phyloP scores from a whole-genome alignment of 2,329 filamentous ascomycete genomes.

The Furcasterigmium sp. region DNA sequence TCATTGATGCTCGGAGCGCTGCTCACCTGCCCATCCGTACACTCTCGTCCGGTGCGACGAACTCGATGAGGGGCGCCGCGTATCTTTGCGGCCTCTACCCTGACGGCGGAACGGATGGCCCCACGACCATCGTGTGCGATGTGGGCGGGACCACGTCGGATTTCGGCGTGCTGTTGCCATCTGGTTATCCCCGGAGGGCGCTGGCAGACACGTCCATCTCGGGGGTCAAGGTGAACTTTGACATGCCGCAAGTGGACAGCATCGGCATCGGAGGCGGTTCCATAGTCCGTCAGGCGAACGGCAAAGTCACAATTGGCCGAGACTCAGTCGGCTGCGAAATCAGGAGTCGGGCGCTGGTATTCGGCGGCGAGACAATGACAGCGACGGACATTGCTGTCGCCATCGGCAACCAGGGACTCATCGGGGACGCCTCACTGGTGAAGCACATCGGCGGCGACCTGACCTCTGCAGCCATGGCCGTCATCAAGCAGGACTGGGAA shows the following conservation, averaged over 20 bases:
- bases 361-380: constrained; percentile 14
- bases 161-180: constrained; percentile 13
- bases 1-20: constrained; percentile 13
- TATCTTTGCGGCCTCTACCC: constrained; percentile 7
- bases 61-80: constrained; percentile 16
- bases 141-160: constrained; percentile 17
- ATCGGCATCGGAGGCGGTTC: constrained; percentile 16
- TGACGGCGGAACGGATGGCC: neutral
- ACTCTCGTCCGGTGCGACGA: constrained; percentile 17
- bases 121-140: constrained; percentile 13
- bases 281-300: constrained; percentile 4
- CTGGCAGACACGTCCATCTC: constrained; percentile 14
- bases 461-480: too few species aligned
- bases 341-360: constrained; percentile 11
- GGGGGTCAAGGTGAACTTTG: constrained; percentile 16
- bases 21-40: constrained; percentile 14
- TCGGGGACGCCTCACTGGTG: neutral
- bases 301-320: constrained; percentile 13
- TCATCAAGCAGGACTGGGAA: constrained; percentile 13
- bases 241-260: constrained; percentile 16
- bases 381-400: constrained; percentile 16
- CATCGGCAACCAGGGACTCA: neutral
- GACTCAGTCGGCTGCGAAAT: constrained; percentile 18
- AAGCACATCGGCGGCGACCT: too few species aligned
- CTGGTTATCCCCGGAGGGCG: constrained; percentile 15